A percentile compares a stretch with the other conserved stretches of the same genome.
Evolutionary conservation across 768 basidiomycete genomes (phyloP).

Genomic region (Austroboletus festivus): DNA sequence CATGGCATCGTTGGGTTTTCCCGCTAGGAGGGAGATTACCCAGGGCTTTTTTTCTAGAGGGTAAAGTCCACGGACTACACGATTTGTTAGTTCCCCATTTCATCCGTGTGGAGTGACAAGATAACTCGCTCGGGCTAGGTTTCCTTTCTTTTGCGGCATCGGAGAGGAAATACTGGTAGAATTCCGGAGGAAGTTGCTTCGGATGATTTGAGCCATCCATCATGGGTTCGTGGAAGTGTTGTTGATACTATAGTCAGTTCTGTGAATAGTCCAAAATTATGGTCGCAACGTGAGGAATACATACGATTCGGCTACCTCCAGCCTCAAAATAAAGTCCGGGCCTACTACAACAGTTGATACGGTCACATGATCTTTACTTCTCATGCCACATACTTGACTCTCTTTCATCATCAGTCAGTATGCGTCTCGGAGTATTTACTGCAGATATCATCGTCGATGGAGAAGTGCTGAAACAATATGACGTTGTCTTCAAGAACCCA

Average conservation of each 20-base stretch:
- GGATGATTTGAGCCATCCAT: neutral
- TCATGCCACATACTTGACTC: no score
- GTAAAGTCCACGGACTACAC: conserved; percentile 62
- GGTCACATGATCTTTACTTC: neutral
- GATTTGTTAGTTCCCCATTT: neutral
- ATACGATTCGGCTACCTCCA: no score
- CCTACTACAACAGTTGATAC: no score
- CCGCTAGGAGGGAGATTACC: conserved; percentile 79
- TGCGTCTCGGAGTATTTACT: conserved; percentile 16
- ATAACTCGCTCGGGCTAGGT: conserved; percentile 59
- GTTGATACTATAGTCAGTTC: no score
- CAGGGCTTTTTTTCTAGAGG: conserved; percentile 79
- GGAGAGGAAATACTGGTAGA: conserved; percentile 62
- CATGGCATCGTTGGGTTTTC: conserved; percentile 86
- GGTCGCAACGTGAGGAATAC: no score
- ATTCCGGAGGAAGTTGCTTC: conserved; percentile 44
- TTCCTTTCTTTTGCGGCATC: conserved; percentile 55
- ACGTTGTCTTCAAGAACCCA: neutral
- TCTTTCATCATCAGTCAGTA: conserved; percentile 1
- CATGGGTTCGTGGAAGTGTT: no score
- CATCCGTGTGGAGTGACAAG: neutral
- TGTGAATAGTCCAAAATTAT: no score
- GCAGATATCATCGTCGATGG: conserved; percentile 14
- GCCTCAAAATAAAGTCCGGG: no score
- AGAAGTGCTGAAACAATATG: conserved; percentile 13